Evolutionary conservation across 257 asterid genomes (phyloP).

Genomic region (Rauvolfia tetraphylla): DNA sequence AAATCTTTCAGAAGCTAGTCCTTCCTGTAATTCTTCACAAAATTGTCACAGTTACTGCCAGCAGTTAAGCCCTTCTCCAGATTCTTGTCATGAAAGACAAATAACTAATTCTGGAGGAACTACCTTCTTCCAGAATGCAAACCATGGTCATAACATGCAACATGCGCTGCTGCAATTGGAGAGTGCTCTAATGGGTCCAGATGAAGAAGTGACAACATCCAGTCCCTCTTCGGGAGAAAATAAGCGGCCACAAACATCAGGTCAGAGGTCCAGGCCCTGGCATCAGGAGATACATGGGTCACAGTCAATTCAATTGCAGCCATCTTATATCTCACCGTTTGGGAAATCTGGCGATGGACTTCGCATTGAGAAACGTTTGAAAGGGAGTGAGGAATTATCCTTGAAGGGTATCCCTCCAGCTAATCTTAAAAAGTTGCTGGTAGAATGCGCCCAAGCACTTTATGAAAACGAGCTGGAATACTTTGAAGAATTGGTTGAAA

Average conservation of each 20-base stretch:
- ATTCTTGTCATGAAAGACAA: conserved; percentile 32
- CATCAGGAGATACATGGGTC: conserved; percentile 39
- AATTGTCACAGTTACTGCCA: conserved; percentile 41
- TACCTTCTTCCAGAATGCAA: conserved; percentile 32
- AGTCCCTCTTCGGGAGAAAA: conserved; percentile 38
- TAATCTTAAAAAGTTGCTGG: conserved; percentile 59
- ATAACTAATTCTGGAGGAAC: conserved; percentile 27
- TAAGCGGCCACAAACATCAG: conserved; percentile 37
- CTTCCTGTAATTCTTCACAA: conserved; percentile 52
- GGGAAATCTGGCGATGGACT: conserved; percentile 28
- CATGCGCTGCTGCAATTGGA: conserved; percentile 60
- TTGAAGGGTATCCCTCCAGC: conserved; percentile 42
- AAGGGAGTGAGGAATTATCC: conserved; percentile 30
- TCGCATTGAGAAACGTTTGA: conserved; percentile 30
- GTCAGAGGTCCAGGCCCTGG: conserved; percentile 47
- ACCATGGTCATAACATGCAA: conserved; percentile 38
- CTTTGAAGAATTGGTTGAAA: conserved; percentile 47
- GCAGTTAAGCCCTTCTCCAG: conserved; percentile 34
- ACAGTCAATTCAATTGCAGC: conserved; percentile 24
- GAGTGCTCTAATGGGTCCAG: conserved; percentile 70
- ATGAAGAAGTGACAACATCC: conserved; percentile 40
- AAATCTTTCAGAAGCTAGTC: conserved; percentile 44
- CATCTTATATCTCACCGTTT: conserved; percentile 28
- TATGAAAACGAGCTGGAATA: conserved; percentile 42
- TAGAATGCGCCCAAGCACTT: conserved; percentile 73